A percentile compares a stretch with the other conserved stretches of the same genome.
Conservation (phyloP, 1,284 basidiomycete species). For the Trichosporon sp. region DNA sequence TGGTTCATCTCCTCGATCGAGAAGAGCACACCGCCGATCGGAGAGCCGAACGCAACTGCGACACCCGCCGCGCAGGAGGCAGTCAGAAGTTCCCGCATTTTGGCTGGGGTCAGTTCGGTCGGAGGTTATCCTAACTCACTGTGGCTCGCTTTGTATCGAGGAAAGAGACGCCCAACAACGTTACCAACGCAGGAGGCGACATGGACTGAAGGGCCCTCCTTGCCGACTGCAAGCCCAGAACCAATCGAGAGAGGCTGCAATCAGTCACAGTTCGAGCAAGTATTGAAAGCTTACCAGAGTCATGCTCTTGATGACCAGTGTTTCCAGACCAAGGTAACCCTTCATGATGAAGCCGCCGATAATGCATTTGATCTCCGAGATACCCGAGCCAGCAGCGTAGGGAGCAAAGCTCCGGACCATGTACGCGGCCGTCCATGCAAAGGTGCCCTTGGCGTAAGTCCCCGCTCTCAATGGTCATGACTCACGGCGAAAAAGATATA, state of each 20-base stretch:
- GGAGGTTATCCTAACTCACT: slow-evolving; percentile 52
- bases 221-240: slow-evolving; percentile 93
- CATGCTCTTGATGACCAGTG: slow-evolving; percentile 84
- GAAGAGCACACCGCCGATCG: slow-evolving; percentile 95
- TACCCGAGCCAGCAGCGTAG: slow-evolving; percentile 95
- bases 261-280: slow-evolving; percentile 13
- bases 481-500: slow-evolving; percentile 85
- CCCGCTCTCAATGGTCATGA: slow-evolving; percentile 16
- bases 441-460: slow-evolving; percentile 55
- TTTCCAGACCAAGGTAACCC: slow-evolving; percentile 83
- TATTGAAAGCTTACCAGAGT: slow-evolving; percentile 69
- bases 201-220: slow-evolving; percentile 97
- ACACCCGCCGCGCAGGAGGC: slow-evolving; percentile 96
- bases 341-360: slow-evolving; percentile 95
- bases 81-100: slow-evolving; percentile 91
- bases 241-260: slow-evolving; percentile 89
- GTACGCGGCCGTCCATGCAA: slow-evolving; percentile 78
- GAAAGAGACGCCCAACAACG: slow-evolving; percentile 75
- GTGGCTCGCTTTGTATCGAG: slow-evolving; percentile 78
- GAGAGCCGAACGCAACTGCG: slow-evolving; percentile 94
- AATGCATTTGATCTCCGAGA: slow-evolving; percentile 99
- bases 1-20: slow-evolving; percentile 92
- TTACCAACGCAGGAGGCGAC: slow-evolving; percentile 91
- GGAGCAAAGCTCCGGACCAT: slow-evolving; percentile 83
- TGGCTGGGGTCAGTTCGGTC: slow-evolving; percentile 55